phyloP scores from a whole-genome alignment of 257 asterid species.

The Nicotiana tomentosiformis region DNA sequence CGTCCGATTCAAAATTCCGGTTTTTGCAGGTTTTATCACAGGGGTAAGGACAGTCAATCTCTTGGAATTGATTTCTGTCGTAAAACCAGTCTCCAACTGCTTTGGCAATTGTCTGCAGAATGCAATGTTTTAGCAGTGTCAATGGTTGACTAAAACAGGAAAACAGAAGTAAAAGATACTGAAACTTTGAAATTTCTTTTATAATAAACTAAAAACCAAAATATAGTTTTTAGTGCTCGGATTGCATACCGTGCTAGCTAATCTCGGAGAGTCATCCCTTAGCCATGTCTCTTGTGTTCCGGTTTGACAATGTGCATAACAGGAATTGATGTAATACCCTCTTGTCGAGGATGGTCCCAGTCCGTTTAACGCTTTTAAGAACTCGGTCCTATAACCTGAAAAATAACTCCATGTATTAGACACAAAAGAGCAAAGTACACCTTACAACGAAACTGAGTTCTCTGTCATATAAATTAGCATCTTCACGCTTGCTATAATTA shows the following conservation, averaged over 20 bases:
- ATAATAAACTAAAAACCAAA: not conserved
- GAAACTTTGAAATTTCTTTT: not conserved
- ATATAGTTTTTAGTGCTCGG: not conserved
- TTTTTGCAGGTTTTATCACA: slow-evolving; percentile 87
- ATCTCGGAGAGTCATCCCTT: slow-evolving; percentile 53
- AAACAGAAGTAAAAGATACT: not conserved
- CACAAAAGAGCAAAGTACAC: not conserved
- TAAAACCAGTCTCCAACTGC: slow-evolving; percentile 91
- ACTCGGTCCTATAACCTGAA: slow-evolving; percentile 48
- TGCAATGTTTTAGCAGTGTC: not conserved
- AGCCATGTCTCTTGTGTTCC: slow-evolving; percentile 77
- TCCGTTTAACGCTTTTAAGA: slow-evolving; percentile 37
- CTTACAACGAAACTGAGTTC: not conserved
- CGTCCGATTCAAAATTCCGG: slow-evolving; percentile 46
- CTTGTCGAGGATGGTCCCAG: slow-evolving; percentile 47
- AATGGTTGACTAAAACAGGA: not conserved
- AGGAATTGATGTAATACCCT: slow-evolving; percentile 73
- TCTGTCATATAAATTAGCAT: no score
- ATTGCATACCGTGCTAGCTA: slow-evolving; percentile 43
- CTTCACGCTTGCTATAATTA: not conserved
- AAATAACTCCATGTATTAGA: not conserved
- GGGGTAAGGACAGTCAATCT: slow-evolving; percentile 80
- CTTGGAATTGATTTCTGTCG: slow-evolving; percentile 65
- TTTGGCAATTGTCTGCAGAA: slow-evolving; percentile 62
- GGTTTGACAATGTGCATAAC: slow-evolving; percentile 86